Evolutionary conservation across 768 basidiomycete genomes (phyloP), one percentile per base, ranked within the genome.

Genomic region (Hypholoma fasciculare): DNA sequence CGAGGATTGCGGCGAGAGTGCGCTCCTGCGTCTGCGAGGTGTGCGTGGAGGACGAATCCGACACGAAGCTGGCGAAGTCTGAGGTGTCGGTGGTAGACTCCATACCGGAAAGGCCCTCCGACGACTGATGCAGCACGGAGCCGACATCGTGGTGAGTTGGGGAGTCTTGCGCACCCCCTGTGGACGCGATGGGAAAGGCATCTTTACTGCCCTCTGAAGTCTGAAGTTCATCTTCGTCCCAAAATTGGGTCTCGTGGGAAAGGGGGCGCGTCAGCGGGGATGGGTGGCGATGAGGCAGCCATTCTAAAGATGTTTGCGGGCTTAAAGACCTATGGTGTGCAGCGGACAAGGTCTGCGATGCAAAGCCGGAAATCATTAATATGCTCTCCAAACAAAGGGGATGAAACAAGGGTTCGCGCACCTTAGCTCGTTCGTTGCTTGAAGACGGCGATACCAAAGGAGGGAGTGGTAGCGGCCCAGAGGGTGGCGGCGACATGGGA

Each of bases 401-500:
- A n/a, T 17, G 30, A 19, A 27, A 30, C 13, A 1, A 30, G 37
- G 20, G 36, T 20, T 11, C 59, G 13, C 59, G 13, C 20, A 52
- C 51, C 37, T 52, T 40, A 52, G 6, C 2, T 26, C 13, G 13
- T 16, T 37, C 38, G 12, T 12, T 39, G 26, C 20, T 9, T 8
- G 37, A 39, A 14, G 17, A 14, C 39, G 51, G 37, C 20, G 51
- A 26, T 14, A 20, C 38, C 4, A 20, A 8, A 12, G 61, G 61
- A 5, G 57, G 49, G 4, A 39, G 30, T 1, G 61, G 61, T 34
- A 62, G 49, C 23, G 61, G 61, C 43, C 57, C 57, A 48, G 57
- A 59, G 7, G 61, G 61, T 11, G 61, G 61, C 12, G 61, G 61
- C 30, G 55, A 56, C 23, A 52, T 34, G 3, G 59, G 59, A 8